Evolutionary conservation across 2,329 filamentous ascomycete genomes (phyloP), one percentile per base, ranked within the genome.

Genomic region (Aureobasidium sp.): DNA sequence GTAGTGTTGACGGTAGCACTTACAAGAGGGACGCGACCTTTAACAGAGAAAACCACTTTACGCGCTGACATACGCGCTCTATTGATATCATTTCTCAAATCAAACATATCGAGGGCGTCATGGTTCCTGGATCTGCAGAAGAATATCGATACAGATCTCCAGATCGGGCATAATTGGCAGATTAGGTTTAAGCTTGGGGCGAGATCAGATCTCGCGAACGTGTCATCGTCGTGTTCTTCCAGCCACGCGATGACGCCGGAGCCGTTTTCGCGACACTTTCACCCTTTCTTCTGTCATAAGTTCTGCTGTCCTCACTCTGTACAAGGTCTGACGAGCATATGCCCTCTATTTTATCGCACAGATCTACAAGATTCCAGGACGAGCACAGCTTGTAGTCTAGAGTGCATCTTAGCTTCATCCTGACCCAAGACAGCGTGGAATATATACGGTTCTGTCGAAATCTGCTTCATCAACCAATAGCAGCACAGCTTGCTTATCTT

Each of bases 401-500:
- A 21, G 1, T 21, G 21, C 21, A 21, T 21, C 21, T 21, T 21
- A 21, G 21, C 21, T 21, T 21, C 21, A 21, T 21, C 1, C 21
- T 21, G 21, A 21, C 21, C 1, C 21, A 21, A 21, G 21, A 1
- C 21, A 21, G 1, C 21, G 21, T 21, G 21, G 21, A 1, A 1
- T 21, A 21, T 37, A 37, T 37, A 14, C 11, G 1, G 1, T 1
- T 10, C 4, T 2, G 9, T 3, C 0, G 39, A 21, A 21, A 21
- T 11, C 9, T 2, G 9, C 2, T 5, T 7, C 50, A 55, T 45
- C 39, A 44, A 30, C 44, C 54, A 59, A 59, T 39, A 59, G 42
- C 54, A 59, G 54, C 54, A 8, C 54, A 59, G 44, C 42, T 59
- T 16, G 54, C 42, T 58, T 36, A 47, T 61, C 59, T 61, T 55